Base-by-base conservation (phyloP, 768 basidiomycete genomes). In the Trametes villosa region DNA sequence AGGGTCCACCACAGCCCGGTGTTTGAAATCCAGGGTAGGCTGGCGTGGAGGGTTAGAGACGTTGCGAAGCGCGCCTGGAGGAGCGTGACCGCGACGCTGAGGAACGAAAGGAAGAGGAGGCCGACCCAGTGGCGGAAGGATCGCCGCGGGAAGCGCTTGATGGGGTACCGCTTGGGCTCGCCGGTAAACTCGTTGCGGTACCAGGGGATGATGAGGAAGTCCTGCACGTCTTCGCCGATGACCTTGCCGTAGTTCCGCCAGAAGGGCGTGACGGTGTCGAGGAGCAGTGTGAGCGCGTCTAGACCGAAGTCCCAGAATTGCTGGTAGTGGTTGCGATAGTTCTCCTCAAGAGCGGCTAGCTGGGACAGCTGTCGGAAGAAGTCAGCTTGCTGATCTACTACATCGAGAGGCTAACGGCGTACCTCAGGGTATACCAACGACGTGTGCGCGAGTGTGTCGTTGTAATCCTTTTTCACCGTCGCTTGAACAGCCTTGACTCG, bases 151-250 rank as follows among this genome's bases (percentile, higher is more conserved):
- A 91, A 71, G 3, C 69, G 73, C 34, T 72, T 70, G 65, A 92
- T 83, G 8, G 76, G 78, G 67, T 91, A 91, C 65, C 85, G 79
- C 65, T 88, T 87, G 36, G 84, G 50, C 75, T 90, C 88, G 31
- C 91, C 91, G 0, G 91, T 91, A 69, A 91, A 92, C 69, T 92
- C 91, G 70, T 92, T 90, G 33, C 91, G 84, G 63, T 92, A 92
- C 67, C 89, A 81, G 8, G 91, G 91, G 59, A 92, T 85, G 65
- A 92, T 89, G 59, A 92, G 83, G 69, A 92, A 92, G 62, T 91
- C 89, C 47, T 86, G 85, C 44, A 90, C 80, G 66, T 92, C 91
- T 68, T 89, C 84, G 31, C 89, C 88, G 52, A 92, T 91, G n/a
- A 84, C 83, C 67, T 88, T 91, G 53, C 91, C 91, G 61, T 92